These are phyloP conservation scores for Peniophora sp. DNA, from an alignment of 1,284 basidiomycete species.

Conservation along the genomic window DNA sequence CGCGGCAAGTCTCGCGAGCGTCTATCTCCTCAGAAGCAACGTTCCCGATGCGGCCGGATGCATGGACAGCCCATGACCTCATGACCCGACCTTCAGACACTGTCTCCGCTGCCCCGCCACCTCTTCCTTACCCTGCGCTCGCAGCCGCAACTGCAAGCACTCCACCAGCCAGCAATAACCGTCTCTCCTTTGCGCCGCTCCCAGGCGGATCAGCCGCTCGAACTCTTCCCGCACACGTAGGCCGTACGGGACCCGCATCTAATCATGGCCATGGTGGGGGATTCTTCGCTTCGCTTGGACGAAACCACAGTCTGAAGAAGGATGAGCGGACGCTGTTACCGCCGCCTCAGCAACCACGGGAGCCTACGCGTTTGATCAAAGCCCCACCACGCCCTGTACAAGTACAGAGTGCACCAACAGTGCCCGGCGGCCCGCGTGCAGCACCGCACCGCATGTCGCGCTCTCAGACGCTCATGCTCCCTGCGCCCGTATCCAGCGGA, in stretches of 20 bases:
- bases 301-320: conserved; percentile 54
- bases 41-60: conserved; percentile 71
- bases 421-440: conserved; percentile 73
- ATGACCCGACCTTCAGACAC: conserved; percentile 38
- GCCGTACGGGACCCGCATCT: conserved; percentile 31
- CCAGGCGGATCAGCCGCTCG: background rate
- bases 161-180: conserved; percentile 6
- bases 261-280: conserved; percentile 18
- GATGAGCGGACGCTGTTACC: conserved; percentile 15
- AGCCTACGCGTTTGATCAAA: conserved; percentile 25
- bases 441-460: conserved; percentile 54
- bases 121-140: conserved; percentile 71
- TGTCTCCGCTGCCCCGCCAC: conserved; percentile 43
- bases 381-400: conserved; percentile 30
- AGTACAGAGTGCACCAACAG: conserved; percentile 36
- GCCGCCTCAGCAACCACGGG: background rate
- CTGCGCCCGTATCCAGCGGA: conserved; percentile 21
- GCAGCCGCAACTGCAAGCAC: conserved; percentile 21
- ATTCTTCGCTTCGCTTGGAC: conserved; percentile 70
- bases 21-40: conserved; percentile 70
- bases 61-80: conserved; percentile 69
- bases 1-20: conserved; percentile 57
- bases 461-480: conserved; percentile 55
- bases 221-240: conserved; percentile 10
- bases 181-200: conserved; percentile 19